Base-by-base conservation (phyloP, 108 stramenopile species). In the Nitzschia inconspicua region DNA sequence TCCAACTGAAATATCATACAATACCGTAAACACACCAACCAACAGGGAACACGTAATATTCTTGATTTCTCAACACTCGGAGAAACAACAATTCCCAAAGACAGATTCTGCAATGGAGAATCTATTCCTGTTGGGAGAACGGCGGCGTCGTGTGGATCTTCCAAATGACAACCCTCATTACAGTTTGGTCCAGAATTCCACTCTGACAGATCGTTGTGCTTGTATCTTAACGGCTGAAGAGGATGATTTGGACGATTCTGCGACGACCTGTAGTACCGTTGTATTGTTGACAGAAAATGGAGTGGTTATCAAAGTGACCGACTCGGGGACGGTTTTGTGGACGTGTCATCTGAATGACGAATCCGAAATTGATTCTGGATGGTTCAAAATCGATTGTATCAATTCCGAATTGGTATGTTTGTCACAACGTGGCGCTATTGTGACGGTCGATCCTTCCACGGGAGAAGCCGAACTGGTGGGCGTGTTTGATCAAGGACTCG, bases 401-500 rank as follows among this genome's bases (percentile, higher is more conserved):
- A 77, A 82, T 44, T 56, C 72, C 10, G 46, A 68, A 29, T 41
- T 82, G 44, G 77, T 82, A 14, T 74, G 73, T 47, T 49, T 82
- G 31, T 78, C 76, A 13, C 41, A 49, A 53, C 50, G 40, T 57
- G 82, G 82, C 28, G 67, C 80, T 9, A 70, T 92, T 31, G 73
- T 79, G 44, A 70, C 75, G 11, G 56, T 81, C 51, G 60, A 48
- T 44, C 66, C 66, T 4, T 46, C 48, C n/a, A 62, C 72, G 24
- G 75, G 76, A 20, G 71, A 76, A 30, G 84, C 67, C 24, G 89
- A 90, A 66, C 68, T 86, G 8, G 86, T 94, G 29, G 93, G 93
- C 8, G 71, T 78, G 10, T 94, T 94, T 65, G 89, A 90, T 44
- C 69, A 89, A 63, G 93, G 93, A 0, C 41, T 94, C 20, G 70